These are phyloP conservation scores for Diaporthe aspalathi DNA, from an alignment of 2,329 filamentous ascomycete species.

Conservation along the genomic window DNA sequence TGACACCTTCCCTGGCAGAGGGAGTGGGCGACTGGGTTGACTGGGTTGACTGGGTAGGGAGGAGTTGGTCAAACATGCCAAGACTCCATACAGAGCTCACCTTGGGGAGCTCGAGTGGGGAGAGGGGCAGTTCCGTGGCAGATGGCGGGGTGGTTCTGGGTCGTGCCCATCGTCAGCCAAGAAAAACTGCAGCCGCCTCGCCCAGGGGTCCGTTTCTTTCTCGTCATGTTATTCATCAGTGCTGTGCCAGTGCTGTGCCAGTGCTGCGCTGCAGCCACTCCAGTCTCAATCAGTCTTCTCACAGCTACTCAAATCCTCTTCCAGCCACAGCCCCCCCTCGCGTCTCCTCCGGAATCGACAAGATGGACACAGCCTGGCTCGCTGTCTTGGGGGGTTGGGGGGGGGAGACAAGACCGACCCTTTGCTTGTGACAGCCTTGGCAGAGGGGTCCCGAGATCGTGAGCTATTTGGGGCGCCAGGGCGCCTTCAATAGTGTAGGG, in stretches of 20 bases:
- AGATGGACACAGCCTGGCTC: not conserved
- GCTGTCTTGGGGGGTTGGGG: no score
- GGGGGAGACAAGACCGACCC: not conserved
- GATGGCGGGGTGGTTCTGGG: slow-evolving; percentile 29
- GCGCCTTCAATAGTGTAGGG: not conserved
- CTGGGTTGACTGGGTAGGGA: slow-evolving; percentile 4
- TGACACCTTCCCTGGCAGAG: slow-evolving; percentile 2
- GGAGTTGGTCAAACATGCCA: slow-evolving; percentile 36
- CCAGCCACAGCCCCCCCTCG: no score
- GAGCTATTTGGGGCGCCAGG: not conserved
- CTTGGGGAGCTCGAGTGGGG: slow-evolving; percentile 31
- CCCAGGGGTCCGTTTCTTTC: slow-evolving; percentile 26
- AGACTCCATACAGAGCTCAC: slow-evolving; percentile 38
- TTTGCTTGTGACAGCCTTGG: slow-evolving; percentile 25
- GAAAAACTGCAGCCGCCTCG: not conserved
- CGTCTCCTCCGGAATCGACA: not conserved
- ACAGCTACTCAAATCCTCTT: not conserved
- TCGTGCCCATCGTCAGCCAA: slow-evolving; percentile 24
- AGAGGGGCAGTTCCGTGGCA: slow-evolving; percentile 34
- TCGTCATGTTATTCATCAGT: not conserved
- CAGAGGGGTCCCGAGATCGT: not conserved
- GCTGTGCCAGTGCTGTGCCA: not conserved
- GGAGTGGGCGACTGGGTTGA: slow-evolving; percentile 5
- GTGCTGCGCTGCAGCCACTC: not conserved
- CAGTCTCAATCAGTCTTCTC: not conserved